Evolutionary conservation across 2,329 filamentous ascomycete species (phyloP), one percentile per base, ranked within the genome.

Genomic region (Colletotrichum sp.): DNA sequence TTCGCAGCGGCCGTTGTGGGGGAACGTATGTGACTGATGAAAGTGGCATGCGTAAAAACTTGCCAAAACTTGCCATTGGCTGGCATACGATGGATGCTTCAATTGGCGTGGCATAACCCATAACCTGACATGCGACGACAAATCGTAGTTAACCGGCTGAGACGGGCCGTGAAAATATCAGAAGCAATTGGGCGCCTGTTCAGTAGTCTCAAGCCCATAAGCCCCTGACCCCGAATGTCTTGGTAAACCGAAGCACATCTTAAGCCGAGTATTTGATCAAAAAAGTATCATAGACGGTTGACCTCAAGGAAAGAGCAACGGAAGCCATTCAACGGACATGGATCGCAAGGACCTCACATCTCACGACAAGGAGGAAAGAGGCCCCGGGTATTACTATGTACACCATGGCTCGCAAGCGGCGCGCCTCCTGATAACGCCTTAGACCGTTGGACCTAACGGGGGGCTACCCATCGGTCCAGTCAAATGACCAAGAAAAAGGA

Each of bases 331-430:
- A 43, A 48, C 39, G 68, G 26, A 71, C 28, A 76, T 64, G 34
- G 32, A 77, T 73, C 63, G 74, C 76, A 66, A 61, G 66, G 69
- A 61, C 74, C 76, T 77, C 74, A 77, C 73, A 52, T 77, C 76
- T 73, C 73, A 69, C 69, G 39, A 55, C 30, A 30, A 64, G 63
- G 69, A 74, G 73, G 76, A 71, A 77, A 74, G 76, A 73, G 76
- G 73, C 43, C 66, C 70, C 59, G 73, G 76, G 76, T 77, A 77
- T 77, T 77, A 67, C 71, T 75, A 72, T 55, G 34, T 75, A 67
- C 60, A 75, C 34, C 61, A 39, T 26, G 55, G 39, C 52, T 64
- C 67, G 60, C 60, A 30, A 26, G 28, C 24, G 28, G 24, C 32
- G 60, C 8, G 32, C 71, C 59, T 48, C 43, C 60, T 66, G 16